A percentile compares a stretch with the other conserved stretches of the same genome.
Conservation (phyloP, 495 filamentous ascomycete species). For the Aspergillus saccharolyticus region DNA sequence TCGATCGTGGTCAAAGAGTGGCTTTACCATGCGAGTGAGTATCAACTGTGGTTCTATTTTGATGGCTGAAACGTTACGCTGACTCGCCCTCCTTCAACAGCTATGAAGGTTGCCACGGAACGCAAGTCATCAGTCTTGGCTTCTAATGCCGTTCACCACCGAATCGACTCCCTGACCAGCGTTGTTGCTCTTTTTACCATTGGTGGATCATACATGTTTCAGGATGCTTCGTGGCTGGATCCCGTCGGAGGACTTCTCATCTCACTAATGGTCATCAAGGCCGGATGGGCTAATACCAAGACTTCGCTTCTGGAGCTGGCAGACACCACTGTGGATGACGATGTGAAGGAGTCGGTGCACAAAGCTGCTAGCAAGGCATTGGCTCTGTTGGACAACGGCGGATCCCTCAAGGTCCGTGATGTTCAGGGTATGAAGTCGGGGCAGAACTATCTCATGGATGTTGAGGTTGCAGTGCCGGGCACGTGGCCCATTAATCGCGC, state of each 20-base stretch:
- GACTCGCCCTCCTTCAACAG: conserved; percentile 38
- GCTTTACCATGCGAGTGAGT: conserved; percentile 92
- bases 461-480: conserved; percentile 74
- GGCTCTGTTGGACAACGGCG: conserved; percentile 31
- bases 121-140: conserved; percentile 95
- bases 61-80: not conserved
- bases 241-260: conserved; percentile 91
- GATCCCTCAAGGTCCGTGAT: conserved; percentile 56
- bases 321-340: conserved; percentile 80
- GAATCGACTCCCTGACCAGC: conserved; percentile 89
- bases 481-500: conserved; percentile 66
- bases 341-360: conserved; percentile 66
- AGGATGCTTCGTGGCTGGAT: conserved; percentile 84
- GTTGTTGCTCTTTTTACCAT: conserved; percentile 88
- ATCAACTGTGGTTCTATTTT: not conserved
- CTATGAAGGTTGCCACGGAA: conserved; percentile 93
- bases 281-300: conserved; percentile 80
- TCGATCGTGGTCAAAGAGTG: conserved; percentile 93
- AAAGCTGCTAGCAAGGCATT: conserved; percentile 59
- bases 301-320: conserved; percentile 80
- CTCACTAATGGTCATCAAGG: conserved; percentile 85
- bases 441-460: conserved; percentile 88
- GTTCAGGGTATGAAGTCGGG: conserved; percentile 88
- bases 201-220: conserved; percentile 78
- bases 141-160: conserved; percentile 93